Evolutionary conservation across 495 filamentous ascomycete genomes (phyloP).

Genomic region (Penicillium ucsense): DNA sequence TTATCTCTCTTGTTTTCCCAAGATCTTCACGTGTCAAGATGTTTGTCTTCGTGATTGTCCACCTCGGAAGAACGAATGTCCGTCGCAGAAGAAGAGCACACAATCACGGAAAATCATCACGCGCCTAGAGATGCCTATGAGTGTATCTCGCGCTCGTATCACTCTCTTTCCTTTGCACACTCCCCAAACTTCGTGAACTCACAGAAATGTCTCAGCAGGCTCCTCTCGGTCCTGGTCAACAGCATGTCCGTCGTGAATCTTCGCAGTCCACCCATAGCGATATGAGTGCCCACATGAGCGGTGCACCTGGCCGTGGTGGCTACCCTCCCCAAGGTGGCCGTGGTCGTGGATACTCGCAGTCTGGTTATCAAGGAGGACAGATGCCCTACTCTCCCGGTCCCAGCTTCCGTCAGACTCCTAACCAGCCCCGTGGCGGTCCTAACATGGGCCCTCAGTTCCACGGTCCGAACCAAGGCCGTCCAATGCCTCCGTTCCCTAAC

Average conservation of each 20-base stretch:
- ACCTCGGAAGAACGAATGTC: too few relatives aligned
- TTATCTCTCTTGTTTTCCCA: background rate
- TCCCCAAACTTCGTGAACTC: slow-evolving; percentile 14
- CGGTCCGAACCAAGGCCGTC: slow-evolving; percentile 41
- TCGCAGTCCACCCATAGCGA: slow-evolving; percentile 73
- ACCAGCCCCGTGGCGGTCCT: slow-evolving; percentile 52
- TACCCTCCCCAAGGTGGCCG: slow-evolving; percentile 51
- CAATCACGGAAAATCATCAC: background rate
- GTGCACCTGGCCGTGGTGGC: slow-evolving; percentile 44
- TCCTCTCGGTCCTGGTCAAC: slow-evolving; percentile 49
- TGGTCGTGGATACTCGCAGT: slow-evolving; percentile 56
- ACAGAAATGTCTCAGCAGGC: slow-evolving; percentile 51
- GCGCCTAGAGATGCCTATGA: slow-evolving; percentile 7
- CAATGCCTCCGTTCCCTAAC: slow-evolving; percentile 49
- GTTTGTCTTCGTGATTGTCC: slow-evolving; percentile 6
- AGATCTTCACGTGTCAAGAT: background rate
- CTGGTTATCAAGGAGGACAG: slow-evolving; percentile 48
- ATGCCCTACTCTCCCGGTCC: slow-evolving; percentile 58
- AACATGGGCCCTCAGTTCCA: slow-evolving; percentile 60
- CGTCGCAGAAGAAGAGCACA: too few relatives aligned
- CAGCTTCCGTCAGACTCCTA: slow-evolving; percentile 49
- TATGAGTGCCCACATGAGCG: slow-evolving; percentile 49
- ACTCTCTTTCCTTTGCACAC: background rate
- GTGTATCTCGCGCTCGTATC: background rate
- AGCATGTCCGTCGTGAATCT: slow-evolving; percentile 75